Evolutionary conservation across 257 asterid genomes (phyloP).

Genomic region (Solanum stenotomum): DNA sequence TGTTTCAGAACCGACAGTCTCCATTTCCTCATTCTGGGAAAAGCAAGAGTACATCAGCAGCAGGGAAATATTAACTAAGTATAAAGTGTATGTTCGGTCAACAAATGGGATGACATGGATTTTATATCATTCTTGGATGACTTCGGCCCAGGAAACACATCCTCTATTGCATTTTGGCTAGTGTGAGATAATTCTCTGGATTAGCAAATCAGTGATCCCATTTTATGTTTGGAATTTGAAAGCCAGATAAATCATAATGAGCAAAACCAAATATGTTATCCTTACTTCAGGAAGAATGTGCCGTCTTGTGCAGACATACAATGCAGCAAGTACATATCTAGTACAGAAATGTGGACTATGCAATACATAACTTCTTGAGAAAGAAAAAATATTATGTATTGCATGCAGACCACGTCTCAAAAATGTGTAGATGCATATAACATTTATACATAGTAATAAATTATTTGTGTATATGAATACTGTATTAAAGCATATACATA

Average conservation of each 20-base stretch:
- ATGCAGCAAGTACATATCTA: neutral
- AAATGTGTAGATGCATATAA: neutral
- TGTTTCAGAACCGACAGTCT: slow-evolving; percentile 85
- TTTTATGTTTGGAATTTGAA: neutral
- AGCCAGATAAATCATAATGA: neutral
- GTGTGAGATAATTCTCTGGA: neutral
- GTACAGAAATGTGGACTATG: neutral
- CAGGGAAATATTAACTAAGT: neutral
- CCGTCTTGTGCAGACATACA: neutral
- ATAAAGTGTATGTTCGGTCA: neutral
- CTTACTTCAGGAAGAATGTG: neutral
- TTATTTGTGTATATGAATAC: neutral
- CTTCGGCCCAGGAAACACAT: neutral
- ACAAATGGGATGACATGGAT: neutral
- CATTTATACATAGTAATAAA: neutral
- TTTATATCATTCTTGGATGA: neutral
- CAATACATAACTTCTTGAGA: neutral
- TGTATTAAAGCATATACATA: neutral
- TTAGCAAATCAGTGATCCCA: neutral
- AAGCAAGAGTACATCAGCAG: neutral
- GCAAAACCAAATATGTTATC: neutral
- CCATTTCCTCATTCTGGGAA: slow-evolving; percentile 61
- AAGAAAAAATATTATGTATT: neutral
- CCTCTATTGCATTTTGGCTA: neutral
- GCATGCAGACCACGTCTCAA: neutral